Evolutionary conservation across 1,284 basidiomycete species (phyloP).

Genomic region (Cutaneotrichosporon cavernicola): DNA sequence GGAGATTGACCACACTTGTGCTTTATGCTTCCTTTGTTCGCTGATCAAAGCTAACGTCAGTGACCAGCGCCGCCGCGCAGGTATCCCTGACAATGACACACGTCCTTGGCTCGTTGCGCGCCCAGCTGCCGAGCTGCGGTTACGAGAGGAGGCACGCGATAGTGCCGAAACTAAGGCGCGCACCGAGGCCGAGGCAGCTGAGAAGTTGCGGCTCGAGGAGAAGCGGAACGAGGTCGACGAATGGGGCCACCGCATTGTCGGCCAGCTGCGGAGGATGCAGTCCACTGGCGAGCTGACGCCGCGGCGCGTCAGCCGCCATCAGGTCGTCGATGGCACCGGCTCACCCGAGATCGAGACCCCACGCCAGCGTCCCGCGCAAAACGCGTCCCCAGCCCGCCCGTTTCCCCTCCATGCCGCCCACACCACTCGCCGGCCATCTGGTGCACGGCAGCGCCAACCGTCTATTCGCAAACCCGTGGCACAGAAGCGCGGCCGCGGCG

Average conservation of each 20-base stretch:
- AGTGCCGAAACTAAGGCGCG: background rate
- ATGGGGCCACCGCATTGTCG: conserved; percentile 18
- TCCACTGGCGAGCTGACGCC: conserved; percentile 9
- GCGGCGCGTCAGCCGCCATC: conserved; percentile 15
- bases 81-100: conserved; percentile 27
- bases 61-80: conserved; percentile 27
- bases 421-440: background rate
- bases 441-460: background rate
- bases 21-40: background rate
- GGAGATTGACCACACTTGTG: background rate
- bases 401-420: background rate
- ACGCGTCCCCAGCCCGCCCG: conserved; percentile 7
- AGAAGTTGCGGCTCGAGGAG: conserved; percentile 13
- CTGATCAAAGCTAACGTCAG: conserved; percentile 11
- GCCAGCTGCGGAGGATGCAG: conserved; percentile 18
- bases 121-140: conserved; percentile 24
- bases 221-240: conserved; percentile 25
- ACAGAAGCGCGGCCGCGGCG: conserved; percentile 20
- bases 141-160: conserved; percentile 19
- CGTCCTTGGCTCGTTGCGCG: conserved; percentile 27
- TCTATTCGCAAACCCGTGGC: background rate
- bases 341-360: background rate
- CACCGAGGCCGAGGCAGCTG: conserved; percentile 10
- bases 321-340: conserved; percentile 11
- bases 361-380: background rate